Conservation (phyloP, 345 rosid genomes). For the Excoecaria cochinchinensis region DNA sequence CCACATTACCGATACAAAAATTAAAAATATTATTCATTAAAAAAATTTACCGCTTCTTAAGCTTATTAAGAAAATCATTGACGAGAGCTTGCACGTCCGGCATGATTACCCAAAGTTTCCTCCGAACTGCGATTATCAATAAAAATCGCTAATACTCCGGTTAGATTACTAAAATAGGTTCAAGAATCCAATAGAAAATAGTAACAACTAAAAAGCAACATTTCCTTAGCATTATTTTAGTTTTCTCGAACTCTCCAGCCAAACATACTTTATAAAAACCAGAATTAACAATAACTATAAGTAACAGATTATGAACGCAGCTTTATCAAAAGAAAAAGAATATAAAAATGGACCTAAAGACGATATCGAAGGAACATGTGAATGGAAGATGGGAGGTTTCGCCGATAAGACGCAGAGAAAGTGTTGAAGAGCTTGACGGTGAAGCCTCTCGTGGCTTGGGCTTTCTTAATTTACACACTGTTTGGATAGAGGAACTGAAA, state of each 20-base stretch:
- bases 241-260: not conserved
- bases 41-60: conserved; percentile 65
- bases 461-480: too few relatives aligned
- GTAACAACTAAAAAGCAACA: not conserved
- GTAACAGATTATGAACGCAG: not conserved
- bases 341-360: not conserved
- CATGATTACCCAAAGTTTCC: conserved; percentile 39
- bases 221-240: not conserved
- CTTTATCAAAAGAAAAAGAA: not conserved
- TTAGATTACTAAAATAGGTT: too few relatives aligned
- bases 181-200: not conserved
- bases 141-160: too few relatives aligned
- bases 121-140: not conserved
- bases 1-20: not conserved
- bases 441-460: not conserved
- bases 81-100: conserved; percentile 82
- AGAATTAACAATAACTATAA: not conserved
- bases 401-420: not conserved
- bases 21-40: not conserved
- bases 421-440: not conserved
- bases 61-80: conserved; percentile 75
- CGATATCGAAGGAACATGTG: conserved; percentile 9
- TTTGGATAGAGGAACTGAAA: too few relatives aligned
- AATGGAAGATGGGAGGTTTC: not conserved
- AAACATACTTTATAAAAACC: not conserved